phyloP scores from a whole-genome alignment of 2,329 filamentous ascomycete genomes.

The Penicillium griseofulvum region DNA sequence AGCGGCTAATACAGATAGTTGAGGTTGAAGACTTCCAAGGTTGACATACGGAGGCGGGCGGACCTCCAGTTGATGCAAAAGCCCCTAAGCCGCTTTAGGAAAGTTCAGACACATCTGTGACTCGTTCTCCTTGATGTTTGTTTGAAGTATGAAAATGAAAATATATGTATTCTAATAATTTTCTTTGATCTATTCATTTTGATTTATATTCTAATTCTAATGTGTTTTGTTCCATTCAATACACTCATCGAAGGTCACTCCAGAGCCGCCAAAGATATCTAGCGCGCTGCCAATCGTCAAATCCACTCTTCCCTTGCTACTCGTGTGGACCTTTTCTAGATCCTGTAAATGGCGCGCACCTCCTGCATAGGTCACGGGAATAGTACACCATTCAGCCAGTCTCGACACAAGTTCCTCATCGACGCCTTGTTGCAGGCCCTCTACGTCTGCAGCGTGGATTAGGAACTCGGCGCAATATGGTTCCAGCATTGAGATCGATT shows the following conservation, averaged over 20 bases:
- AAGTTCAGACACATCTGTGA: slow-evolving; percentile 4
- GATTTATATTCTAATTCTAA: slow-evolving; percentile 63
- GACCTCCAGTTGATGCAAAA: slow-evolving; percentile 12
- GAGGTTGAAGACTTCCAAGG: slow-evolving; percentile 8
- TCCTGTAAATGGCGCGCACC: slow-evolving; percentile 83
- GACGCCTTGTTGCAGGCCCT: slow-evolving; percentile 87
- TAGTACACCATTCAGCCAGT: slow-evolving; percentile 80
- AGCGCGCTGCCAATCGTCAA: slow-evolving; percentile 94
- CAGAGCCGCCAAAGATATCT: slow-evolving; percentile 88
- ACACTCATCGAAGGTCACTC: slow-evolving; percentile 85
- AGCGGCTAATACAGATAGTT: slow-evolving; percentile 7
- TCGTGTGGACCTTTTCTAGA: slow-evolving; percentile 72
- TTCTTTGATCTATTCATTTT: slow-evolving; percentile 19
- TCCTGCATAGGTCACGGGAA: slow-evolving; percentile 94
- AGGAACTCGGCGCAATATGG: slow-evolving; percentile 96
- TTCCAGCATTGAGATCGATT: slow-evolving; percentile 75
- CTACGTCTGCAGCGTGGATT: slow-evolving; percentile 95
- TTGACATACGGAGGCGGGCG: slow-evolving; percentile 25
- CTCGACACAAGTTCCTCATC: slow-evolving; percentile 77
- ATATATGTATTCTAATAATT: neutral
- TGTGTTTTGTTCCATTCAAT: slow-evolving; percentile 72
- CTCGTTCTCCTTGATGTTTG: neutral
- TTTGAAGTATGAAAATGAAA: neutral
- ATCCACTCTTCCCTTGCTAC: slow-evolving; percentile 81
- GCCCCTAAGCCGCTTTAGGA: slow-evolving; percentile 26